Conservation (phyloP, 768 basidiomycete species). For the Austroboletus eburneus region DNA sequence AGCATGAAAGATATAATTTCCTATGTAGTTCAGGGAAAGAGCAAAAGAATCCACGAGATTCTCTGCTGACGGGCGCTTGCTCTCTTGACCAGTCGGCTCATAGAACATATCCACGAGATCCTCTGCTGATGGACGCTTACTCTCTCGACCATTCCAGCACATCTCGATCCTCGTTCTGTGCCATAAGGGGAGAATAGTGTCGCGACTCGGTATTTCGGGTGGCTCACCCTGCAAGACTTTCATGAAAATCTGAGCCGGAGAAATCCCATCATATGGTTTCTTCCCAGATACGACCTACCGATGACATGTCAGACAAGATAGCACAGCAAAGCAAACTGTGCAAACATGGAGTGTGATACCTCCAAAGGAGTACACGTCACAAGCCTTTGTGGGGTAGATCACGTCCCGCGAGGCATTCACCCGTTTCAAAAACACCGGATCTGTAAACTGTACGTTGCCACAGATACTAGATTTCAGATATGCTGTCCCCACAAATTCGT, state of each 20-base stretch:
- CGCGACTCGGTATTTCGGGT: slow-evolving; percentile 8
- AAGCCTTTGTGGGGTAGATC: slow-evolving; percentile 14
- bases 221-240: slow-evolving; percentile 7
- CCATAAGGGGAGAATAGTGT: not conserved
- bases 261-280: slow-evolving; percentile 15
- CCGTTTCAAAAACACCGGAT: slow-evolving; percentile 28
- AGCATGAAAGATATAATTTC: too few relatives aligned
- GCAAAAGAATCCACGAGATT: not conserved
- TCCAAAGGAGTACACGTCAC: slow-evolving; percentile 29
- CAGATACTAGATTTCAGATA: slow-evolving; percentile 31
- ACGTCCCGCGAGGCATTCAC: not conserved
- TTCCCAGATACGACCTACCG: slow-evolving; percentile 19
- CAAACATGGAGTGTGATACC: slow-evolving; percentile 35
- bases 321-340: not conserved
- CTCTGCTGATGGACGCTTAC: too few relatives aligned
- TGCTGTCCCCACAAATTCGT: slow-evolving; percentile 25
- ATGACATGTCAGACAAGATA: slow-evolving; percentile 6
- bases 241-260: not conserved
- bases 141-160: slow-evolving; percentile 14
- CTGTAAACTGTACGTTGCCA: slow-evolving; percentile 47
- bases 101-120: too few relatives aligned
- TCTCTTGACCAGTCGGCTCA: too few relatives aligned
- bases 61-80: too few relatives aligned
- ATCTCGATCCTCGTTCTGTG: slow-evolving; percentile 9
- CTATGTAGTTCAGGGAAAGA: not conserved